These are phyloP conservation scores for Citrullus colocynthis DNA, from an alignment of 306 rosid genomes.

Conservation along the genomic window DNA sequence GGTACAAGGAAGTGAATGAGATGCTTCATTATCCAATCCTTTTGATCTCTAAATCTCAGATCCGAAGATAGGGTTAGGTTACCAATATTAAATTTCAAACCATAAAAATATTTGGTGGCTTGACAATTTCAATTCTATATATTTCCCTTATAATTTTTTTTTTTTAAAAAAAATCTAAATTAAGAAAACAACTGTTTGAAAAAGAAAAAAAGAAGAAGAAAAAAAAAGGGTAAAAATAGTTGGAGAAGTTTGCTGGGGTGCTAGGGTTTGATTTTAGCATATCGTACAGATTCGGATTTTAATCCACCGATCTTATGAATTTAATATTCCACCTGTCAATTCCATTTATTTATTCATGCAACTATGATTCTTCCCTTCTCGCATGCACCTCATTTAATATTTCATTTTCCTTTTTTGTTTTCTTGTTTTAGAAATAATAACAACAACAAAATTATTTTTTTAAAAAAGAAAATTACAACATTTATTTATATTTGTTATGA, in stretches of 20 bases:
- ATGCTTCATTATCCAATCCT: constrained; percentile 5
- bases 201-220: background rate
- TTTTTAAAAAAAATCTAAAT: background rate
- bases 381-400: background rate
- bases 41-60: background rate
- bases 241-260: background rate
- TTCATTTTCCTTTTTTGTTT: background rate
- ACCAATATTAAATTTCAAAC: background rate
- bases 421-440: no score
- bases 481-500: no score
- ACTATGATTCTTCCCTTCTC: background rate
- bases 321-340: constrained; percentile 2
- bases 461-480: no score
- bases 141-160: background rate
- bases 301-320: background rate
- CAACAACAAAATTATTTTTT: no score
- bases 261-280: constrained; percentile 1
- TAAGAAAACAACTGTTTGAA: background rate
- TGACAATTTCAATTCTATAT: background rate
- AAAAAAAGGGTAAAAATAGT: background rate
- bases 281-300: constrained; percentile 4
- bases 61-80: constrained; percentile 4
- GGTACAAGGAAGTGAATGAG: background rate
- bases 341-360: background rate
- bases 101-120: background rate